Conservation (phyloP, 2,329 filamentous ascomycete genomes). For the Calonectria montana region DNA sequence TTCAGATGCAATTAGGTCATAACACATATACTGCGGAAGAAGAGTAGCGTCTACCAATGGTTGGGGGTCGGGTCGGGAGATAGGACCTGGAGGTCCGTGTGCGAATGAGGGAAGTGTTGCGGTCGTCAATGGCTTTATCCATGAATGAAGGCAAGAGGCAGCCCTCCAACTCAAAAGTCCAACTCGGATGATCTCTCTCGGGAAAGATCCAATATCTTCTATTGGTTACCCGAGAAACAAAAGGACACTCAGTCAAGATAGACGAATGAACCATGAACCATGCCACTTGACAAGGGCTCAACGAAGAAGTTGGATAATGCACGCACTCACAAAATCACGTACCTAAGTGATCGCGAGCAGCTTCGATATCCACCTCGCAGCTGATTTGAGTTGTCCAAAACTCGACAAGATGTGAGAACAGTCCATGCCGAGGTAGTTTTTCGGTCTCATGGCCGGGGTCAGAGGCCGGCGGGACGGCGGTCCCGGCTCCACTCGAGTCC, state of each 20-base stretch:
- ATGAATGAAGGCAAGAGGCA: neutral
- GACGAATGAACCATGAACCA: neutral
- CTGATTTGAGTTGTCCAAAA: constrained; percentile 39
- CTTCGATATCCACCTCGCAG: constrained; percentile 39
- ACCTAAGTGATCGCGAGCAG: constrained; percentile 42
- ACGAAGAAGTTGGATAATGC: neutral
- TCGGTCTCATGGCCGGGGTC: constrained; percentile 18
- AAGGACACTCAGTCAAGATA: neutral
- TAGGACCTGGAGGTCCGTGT: neutral
- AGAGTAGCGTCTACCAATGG: too few relatives aligned
- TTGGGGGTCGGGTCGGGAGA: neutral
- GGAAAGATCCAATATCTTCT: neutral
- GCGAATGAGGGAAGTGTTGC: neutral
- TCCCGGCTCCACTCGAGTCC: constrained; percentile 33
- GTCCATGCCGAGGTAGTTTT: constrained; percentile 9
- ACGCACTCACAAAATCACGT: constrained; percentile 17
- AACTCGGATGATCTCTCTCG: neutral
- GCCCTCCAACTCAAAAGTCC: constrained; percentile 4
- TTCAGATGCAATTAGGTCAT: too few relatives aligned
- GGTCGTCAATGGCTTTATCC: neutral
- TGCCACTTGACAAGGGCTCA: neutral
- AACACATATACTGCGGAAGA: neutral
- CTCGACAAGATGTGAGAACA: constrained; percentile 15
- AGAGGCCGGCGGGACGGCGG: constrained; percentile 37
- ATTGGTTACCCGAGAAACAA: neutral